These are phyloP conservation scores for Mycena venus DNA, from an alignment of 768 basidiomycete species.

Conservation along the genomic window DNA sequence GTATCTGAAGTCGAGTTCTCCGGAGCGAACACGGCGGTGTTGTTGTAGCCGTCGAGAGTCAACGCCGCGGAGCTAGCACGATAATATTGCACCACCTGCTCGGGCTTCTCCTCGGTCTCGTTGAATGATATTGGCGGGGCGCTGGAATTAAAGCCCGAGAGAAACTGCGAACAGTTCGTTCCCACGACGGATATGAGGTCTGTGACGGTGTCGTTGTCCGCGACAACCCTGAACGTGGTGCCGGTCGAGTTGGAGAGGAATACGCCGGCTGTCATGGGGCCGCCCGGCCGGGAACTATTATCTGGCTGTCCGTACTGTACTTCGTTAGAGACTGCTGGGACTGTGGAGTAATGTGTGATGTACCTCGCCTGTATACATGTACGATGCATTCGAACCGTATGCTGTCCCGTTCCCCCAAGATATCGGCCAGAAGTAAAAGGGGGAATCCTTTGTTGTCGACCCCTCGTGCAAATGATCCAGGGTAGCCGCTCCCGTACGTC, in stretches of 20 bases:
- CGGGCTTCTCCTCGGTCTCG: constrained; percentile 50
- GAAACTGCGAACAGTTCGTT: constrained; percentile 54
- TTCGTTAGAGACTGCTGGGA: background rate
- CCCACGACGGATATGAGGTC: constrained; percentile 53
- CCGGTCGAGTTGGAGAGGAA: constrained; percentile 53
- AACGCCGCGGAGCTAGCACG: constrained; percentile 69
- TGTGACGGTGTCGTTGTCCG: constrained; percentile 60
- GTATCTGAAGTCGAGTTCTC: constrained; percentile 46
- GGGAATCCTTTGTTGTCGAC: constrained; percentile 61
- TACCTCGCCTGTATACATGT: constrained; percentile 55
- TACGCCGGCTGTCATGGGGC: constrained; percentile 51
- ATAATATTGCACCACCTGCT: constrained; percentile 70
- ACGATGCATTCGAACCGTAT: constrained; percentile 37
- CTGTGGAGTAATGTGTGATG: background rate
- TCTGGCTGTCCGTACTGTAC: constrained; percentile 60
- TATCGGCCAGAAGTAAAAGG: constrained; percentile 71
- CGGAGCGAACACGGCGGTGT: constrained; percentile 59
- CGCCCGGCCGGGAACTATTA: constrained; percentile 63
- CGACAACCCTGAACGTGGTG: constrained; percentile 57
- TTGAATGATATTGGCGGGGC: constrained; percentile 47
- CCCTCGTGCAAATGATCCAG: constrained; percentile 54
- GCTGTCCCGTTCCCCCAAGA: constrained; percentile 55
- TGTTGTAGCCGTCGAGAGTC: constrained; percentile 71
- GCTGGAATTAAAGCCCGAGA: constrained; percentile 44
- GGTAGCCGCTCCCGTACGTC: constrained; percentile 70